phyloP scores from a whole-genome alignment of 2,329 filamentous ascomycete genomes.

The Sclerotinia sclerotiorum region DNA sequence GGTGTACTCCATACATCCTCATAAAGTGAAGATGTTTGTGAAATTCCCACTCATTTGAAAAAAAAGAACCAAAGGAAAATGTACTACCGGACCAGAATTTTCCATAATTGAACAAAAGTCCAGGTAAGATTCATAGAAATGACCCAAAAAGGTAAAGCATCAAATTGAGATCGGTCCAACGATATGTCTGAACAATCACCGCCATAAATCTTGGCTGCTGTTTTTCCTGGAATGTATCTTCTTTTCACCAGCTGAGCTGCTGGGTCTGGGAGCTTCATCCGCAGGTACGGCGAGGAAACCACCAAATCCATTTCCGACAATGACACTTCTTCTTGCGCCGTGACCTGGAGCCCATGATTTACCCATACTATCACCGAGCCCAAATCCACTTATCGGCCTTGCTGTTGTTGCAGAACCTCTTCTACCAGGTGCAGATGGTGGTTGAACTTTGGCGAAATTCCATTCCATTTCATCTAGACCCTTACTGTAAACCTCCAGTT shows the following conservation, averaged over 20 bases:
- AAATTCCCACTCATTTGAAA: slow-evolving; percentile 1
- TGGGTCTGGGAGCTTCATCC: slow-evolving; percentile 43
- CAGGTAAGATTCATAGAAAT: not conserved
- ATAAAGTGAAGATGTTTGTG: not conserved
- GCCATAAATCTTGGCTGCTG: slow-evolving; percentile 21
- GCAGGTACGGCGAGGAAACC: slow-evolving; percentile 64
- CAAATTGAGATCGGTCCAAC: not conserved
- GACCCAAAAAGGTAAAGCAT: not conserved
- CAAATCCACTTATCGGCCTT: slow-evolving; percentile 47
- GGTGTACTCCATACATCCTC: slow-evolving; percentile 10
- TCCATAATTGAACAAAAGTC: not conserved
- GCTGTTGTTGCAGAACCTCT: slow-evolving; percentile 42
- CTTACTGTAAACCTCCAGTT: slow-evolving; percentile 64
- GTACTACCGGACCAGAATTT: not conserved
- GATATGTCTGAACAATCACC: not conserved
- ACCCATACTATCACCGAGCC: slow-evolving; percentile 47
- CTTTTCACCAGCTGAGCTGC: slow-evolving; percentile 35
- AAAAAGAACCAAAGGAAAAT: not conserved
- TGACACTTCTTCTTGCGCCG: slow-evolving; percentile 58
- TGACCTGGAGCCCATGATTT: slow-evolving; percentile 46
- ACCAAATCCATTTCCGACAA: slow-evolving; percentile 68
- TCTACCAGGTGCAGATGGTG: slow-evolving; percentile 43
- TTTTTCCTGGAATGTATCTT: slow-evolving; percentile 10
- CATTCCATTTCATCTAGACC: slow-evolving; percentile 66
- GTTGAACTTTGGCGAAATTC: slow-evolving; percentile 63